Base-by-base conservation (phyloP, 2,329 filamentous ascomycete species). In the Penicillium fuscoglaucum region DNA sequence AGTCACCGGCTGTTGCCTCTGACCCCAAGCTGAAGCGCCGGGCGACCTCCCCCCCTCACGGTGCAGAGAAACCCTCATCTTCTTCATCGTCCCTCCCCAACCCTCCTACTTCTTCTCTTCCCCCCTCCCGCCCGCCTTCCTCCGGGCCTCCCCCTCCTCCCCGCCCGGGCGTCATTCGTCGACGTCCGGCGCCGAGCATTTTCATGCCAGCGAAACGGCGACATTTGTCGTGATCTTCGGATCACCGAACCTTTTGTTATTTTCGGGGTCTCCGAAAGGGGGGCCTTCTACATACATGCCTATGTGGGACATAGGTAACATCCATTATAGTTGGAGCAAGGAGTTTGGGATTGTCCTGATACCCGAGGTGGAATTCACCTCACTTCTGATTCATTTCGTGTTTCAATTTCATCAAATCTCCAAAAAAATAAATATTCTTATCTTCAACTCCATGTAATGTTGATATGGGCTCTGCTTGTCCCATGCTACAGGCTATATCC, bases 171-270 rank as follows among this genome's bases (percentile, higher is more conserved):
- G 41, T 67, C 3, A 60, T 70, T 37, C 68, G 70, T 29, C 74
- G 73, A 59, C 62, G 72, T 44, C 67, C 71, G 6, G 60, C 67
- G 21, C 70, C 70, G 6, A 73, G 65, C 55, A 60, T 71, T 3
- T 72, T 74, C 52, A 69, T 74, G 35, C 70, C 66, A 40, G 69
- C 71, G 2, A 74, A 72, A 58, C 69, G 67, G 35, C 68, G 61
- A 43, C 70, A 63, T 24, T 43, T 67, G 15, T 59, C 57, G n/a
- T 71, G 59, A 67, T 29, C 17, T 19, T 28, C 21, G 41, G 49
- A 31, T 39, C 17, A 21, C 31, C 10, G 8, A 21, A 19, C 4
- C 26, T 39, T 26, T 10, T 24, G 17, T 47, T 8, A 12, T 21
- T 29, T 39, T 17, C 12, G 3, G 13, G 48, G 3, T 40, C 41